A percentile compares a stretch with the other conserved stretches of the same genome.
Conservation (phyloP, 495 filamentous ascomycete species). For the Penicillium dipodomyicola region DNA sequence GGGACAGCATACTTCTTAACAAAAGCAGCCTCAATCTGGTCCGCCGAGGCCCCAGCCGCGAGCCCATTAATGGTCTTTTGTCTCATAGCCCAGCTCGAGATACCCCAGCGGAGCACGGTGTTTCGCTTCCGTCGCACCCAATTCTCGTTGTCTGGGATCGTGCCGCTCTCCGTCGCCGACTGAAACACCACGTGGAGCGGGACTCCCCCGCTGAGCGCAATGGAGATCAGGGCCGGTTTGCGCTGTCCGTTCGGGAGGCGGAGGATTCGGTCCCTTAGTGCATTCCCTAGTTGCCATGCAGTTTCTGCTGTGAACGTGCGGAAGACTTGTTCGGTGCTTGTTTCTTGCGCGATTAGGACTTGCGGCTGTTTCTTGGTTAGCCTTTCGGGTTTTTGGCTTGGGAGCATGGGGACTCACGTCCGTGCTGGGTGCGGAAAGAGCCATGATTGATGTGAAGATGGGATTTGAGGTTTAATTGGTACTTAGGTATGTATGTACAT, state of each 20-base stretch:
- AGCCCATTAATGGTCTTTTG: conserved; percentile 48
- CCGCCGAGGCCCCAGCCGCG: conserved; percentile 15
- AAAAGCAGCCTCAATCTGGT: conserved; percentile 57
- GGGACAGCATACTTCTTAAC: conserved; percentile 53
- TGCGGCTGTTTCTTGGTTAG: conserved; percentile 37
- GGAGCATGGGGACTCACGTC: conserved; percentile 28
- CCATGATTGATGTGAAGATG: conserved; percentile 23
- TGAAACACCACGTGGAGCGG: conserved; percentile 60
- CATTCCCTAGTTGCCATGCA: conserved; percentile 64
- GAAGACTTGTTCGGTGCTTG: conserved; percentile 51
- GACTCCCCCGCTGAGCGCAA: conserved; percentile 50
- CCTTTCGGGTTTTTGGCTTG: neutral
- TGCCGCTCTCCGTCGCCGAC: conserved; percentile 53
- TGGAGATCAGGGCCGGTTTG: conserved; percentile 62
- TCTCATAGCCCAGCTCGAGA: conserved; percentile 64
- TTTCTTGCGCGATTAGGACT: conserved; percentile 51
- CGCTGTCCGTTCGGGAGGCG: conserved; percentile 44
- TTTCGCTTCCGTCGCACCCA: conserved; percentile 62
- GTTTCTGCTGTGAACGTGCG: conserved; percentile 61
- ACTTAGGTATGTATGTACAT: neutral
- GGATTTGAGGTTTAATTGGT: neutral
- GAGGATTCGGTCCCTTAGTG: conserved; percentile 60
- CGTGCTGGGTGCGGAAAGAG: conserved; percentile 38
- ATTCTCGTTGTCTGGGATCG: conserved; percentile 59
- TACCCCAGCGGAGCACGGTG: conserved; percentile 68